These are phyloP conservation scores for Medicago ruthenica DNA, from an alignment of 306 rosid species.

Conservation along the genomic window DNA sequence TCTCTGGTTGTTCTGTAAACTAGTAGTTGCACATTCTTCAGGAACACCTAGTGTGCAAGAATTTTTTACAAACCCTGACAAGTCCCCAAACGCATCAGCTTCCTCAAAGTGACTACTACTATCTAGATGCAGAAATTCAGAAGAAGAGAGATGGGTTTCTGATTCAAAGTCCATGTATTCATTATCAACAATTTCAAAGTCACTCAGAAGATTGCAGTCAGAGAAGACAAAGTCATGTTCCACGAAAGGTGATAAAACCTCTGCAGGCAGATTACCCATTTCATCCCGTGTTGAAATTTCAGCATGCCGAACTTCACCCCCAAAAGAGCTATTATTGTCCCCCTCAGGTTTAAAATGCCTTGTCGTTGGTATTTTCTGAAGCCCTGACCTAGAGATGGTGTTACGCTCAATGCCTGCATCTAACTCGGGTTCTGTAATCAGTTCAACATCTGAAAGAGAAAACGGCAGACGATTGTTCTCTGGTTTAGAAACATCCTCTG, in stretches of 20 bases:
- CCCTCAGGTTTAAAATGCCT: constrained; percentile 54
- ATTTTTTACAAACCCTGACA: constrained; percentile 14
- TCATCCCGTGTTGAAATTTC: constrained; percentile 37
- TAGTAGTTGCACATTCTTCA: constrained; percentile 18
- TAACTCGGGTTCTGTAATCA: constrained; percentile 54
- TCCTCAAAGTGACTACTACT: constrained; percentile 19
- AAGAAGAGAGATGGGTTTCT: constrained; percentile 19
- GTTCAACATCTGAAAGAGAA: constrained; percentile 66
- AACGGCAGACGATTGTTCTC: constrained; percentile 65
- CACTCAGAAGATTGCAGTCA: constrained; percentile 4
- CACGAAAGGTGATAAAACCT: constrained; percentile 37
- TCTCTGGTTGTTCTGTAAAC: neutral
- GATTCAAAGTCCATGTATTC: constrained; percentile 11
- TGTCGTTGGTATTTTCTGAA: constrained; percentile 62
- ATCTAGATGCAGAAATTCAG: constrained; percentile 29
- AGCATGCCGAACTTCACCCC: constrained; percentile 40
- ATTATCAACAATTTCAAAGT: constrained; percentile 12
- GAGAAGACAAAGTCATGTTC: neutral
- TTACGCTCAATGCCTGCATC: constrained; percentile 58
- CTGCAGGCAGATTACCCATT: constrained; percentile 40
- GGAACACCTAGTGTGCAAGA: constrained; percentile 25
- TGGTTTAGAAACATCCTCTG: constrained; percentile 52
- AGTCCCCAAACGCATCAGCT: neutral
- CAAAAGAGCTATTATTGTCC: constrained; percentile 52
- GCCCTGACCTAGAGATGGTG: constrained; percentile 54